phyloP scores from a whole-genome alignment of 2,329 filamentous ascomycete species.

The Colletotrichum salicis region DNA sequence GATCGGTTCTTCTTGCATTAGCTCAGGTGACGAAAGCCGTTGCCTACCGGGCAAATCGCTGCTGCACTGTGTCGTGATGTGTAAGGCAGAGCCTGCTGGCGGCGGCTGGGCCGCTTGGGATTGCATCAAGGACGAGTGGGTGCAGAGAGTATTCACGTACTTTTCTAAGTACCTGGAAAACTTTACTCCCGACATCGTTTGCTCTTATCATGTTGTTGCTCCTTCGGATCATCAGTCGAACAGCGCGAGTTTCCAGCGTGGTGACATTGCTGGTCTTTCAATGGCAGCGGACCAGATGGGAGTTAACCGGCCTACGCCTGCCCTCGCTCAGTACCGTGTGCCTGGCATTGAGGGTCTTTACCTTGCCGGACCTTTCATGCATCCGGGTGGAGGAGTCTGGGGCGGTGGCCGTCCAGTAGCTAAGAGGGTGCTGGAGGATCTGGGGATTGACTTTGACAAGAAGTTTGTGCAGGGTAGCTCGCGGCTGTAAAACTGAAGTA shows the following conservation, averaged over 20 bases:
- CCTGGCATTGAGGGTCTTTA: not conserved
- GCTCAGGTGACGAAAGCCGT: not conserved
- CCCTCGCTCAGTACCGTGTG: not conserved
- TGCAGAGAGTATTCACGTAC: not conserved
- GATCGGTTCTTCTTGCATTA: not conserved
- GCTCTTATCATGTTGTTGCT: slow-evolving; percentile 13
- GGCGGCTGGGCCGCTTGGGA: slow-evolving; percentile 12
- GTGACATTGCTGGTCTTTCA: slow-evolving; percentile 8
- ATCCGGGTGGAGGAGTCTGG: slow-evolving; percentile 13
- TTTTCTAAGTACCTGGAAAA: slow-evolving; percentile 10
- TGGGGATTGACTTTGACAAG: slow-evolving; percentile 10
- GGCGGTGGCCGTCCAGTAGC: slow-evolving; percentile 7
- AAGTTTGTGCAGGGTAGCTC: not conserved
- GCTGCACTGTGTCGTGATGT: slow-evolving; percentile 17
- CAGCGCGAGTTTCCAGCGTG: slow-evolving; percentile 17
- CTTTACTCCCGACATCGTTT: slow-evolving; percentile 11
- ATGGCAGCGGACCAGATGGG: slow-evolving; percentile 16
- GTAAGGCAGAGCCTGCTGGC: slow-evolving; percentile 6
- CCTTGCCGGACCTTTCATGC: slow-evolving; percentile 16
- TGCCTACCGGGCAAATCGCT: slow-evolving; percentile 5
- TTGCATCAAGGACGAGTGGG: slow-evolving; percentile 1
- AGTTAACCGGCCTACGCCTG: not conserved
- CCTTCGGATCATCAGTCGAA: slow-evolving; percentile 13
- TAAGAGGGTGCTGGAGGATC: slow-evolving; percentile 1
- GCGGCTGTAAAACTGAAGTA: too few species aligned